Evolutionary conservation across 768 basidiomycete species (phyloP), one percentile per base, ranked within the genome.

Genomic region (Trametes meyenii): DNA sequence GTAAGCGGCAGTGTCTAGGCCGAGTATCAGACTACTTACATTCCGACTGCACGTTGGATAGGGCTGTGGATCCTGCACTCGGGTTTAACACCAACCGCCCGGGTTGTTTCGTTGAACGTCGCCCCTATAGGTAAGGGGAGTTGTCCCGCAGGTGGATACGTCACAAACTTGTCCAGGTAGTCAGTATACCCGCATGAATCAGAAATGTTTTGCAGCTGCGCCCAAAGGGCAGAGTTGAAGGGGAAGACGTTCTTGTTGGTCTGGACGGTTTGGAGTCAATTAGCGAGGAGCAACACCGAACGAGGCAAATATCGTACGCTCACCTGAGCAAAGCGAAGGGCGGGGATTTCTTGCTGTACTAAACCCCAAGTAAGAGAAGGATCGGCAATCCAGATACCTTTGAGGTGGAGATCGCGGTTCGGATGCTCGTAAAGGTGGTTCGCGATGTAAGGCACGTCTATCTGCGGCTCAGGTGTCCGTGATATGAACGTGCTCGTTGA

Each of bases 331-430:
- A 90, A 90, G 55, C 82, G 77, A 19, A 89, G 82, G 0, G 87
- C 87, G 2, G 88, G 87, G 40, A 90, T 89, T 70, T 90, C 78
- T 63, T 82, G 75, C 73, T 88, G 86, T 3, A 90, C 84, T 3
- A 89, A 79, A 36, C 80, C 77, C 80, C 84, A 89, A 1, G 85
- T 85, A 5, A 90, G 69, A 3, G 77, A 64, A 0, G 69, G 86
- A 73, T 89, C 87, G 23, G 78, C 75, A 43, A 88, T 83, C 86
- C 87, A 89, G 19, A 87, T 85, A 5, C 88, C 88, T 68, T 86
- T 82, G n/a, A 89, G 77, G 29, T 79, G 74, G 26, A 90, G 76
- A 45, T 82, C 79, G 17, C 71, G 66, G 1, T 61, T 71, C 0
- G 86, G 82, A 50, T 89, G 75, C 42, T 81, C 79, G 66, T 86